Evolutionary conservation across 306 rosid species (phyloP).

Genomic region (Herpetospermum pedunculosum): DNA sequence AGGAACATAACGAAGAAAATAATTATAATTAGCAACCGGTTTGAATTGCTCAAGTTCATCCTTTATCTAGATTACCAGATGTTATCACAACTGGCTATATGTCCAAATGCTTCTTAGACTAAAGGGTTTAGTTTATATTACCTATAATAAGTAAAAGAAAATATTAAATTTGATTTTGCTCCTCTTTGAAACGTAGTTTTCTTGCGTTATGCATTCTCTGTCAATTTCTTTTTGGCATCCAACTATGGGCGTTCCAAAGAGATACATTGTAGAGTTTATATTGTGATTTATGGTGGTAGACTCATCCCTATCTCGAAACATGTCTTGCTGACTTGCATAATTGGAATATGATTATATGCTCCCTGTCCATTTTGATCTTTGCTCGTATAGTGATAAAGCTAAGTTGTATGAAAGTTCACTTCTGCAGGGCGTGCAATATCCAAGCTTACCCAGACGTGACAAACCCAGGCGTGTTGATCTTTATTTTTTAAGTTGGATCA

Average conservation of each 20-base stretch:
- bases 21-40: neutral
- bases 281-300: neutral
- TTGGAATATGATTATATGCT: neutral
- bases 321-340: neutral
- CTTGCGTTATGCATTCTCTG: neutral
- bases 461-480: no score
- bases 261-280: neutral
- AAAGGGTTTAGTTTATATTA: neutral
- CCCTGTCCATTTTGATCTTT: neutral
- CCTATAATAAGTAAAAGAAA: neutral
- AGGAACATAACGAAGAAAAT: neutral
- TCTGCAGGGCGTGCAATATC: conserved; percentile 68
- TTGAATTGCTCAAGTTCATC: neutral
- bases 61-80: neutral
- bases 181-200: neutral
- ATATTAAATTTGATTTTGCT: neutral
- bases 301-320: neutral
- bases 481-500: no score
- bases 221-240: neutral
- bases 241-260: neutral
- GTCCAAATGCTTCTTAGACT: neutral
- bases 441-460: conserved; percentile 74
- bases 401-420: conserved; percentile 16
- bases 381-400: neutral
- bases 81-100: neutral